Evolutionary conservation across 2,329 filamentous ascomycete species (phyloP), one percentile per base, ranked within the genome.

Genomic region (Emergomyces orientalis): DNA sequence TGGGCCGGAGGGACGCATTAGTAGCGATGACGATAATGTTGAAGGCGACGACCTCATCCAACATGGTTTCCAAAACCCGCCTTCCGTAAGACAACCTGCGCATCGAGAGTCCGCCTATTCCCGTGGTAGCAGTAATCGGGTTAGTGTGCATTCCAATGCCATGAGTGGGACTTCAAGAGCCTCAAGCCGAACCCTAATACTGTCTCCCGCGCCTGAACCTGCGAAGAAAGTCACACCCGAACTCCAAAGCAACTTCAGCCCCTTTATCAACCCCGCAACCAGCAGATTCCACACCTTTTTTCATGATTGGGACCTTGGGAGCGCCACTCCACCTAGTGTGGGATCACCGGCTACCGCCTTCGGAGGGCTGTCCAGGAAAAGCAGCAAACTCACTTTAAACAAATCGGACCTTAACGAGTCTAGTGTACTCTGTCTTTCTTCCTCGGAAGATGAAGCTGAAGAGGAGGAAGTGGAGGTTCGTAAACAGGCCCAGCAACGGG

Each of bases 391-490:
- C 45, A 74, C 72, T 5, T 64, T 78, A 66, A 72, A 71, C 51
- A 72, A 72, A 39, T 70, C 70, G 14, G 77, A 81, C 64, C 70
- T 81, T 30, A 75, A 75, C 52, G 73, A 75, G 17, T 75, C 75
- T 8, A 81, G 79, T 65, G 72, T 81, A 13, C 75, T 81, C 11
- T 78, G 75, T 59, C 74, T 81, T 52, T 81, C 79, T 3, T 81
- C 78, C n/a, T 81, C 79, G 0, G 79, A 80, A 62, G 76, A 78
- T 57, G 78, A 74, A 27, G 4, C 54, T 39, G 77, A 77, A 1
- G 73, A 74, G 27, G 71, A 73, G 9, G 65, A 68, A 14, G 64
- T 66, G 34, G 61, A 64, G 30, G 60, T 64, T 30, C 43, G 55
- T 22, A 47, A 41, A 11, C 66, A 67, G 3, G 61, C 59, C 6